Evolutionary conservation across 2,329 filamentous ascomycete genomes (phyloP), one percentile per base, ranked within the genome.

Genomic region (Truncatella angustata): DNA sequence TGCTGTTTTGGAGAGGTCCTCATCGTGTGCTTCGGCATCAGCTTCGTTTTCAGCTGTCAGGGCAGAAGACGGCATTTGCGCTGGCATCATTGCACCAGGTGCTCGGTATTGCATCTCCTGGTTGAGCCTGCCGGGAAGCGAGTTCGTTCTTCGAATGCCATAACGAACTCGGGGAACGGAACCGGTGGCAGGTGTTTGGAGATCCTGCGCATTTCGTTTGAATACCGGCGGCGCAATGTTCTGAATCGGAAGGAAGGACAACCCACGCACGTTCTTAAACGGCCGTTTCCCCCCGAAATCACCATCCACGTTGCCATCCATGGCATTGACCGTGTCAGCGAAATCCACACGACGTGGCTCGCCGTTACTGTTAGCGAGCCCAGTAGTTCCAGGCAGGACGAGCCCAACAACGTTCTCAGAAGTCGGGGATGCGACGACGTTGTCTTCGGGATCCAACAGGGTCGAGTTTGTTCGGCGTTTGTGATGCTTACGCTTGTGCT

Each of bases 141-240:
- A 91, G 64, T 82, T 90, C 18, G 88, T 89, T 50, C 88, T 80
- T 51, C 87, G 85, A 49, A 90, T 83, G n/a, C 82, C 81, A 58
- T 82, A 81, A 37, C 80, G 76, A 53, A 85, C 78, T 26, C 79
- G 76, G 5, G 82, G 81, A 39, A 83, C 74, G 10, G 76, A 73
- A 2, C 80, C 75, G 7, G 69, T 56, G 3, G 73, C 61, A 4
- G 63, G 63, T 5, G 66, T 53, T 11, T 67, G 58, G 2, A 59
- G 23, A 1, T 52, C 57, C 4, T 59, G 53, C 2, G 56, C 63
- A 5, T 73, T 70, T 53, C 80, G 76, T 0, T 73, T 74, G 59
- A 92, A 91, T 52, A 91, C 87, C 10, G 84, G 84, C 46, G 88
- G 87, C 0, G 88, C 83, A 4, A 92, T 74, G 43, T 84, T 82